Evolutionary conservation across 352 stramenopile genomes (phyloP).

Genomic region (Pythium periplocum): DNA sequence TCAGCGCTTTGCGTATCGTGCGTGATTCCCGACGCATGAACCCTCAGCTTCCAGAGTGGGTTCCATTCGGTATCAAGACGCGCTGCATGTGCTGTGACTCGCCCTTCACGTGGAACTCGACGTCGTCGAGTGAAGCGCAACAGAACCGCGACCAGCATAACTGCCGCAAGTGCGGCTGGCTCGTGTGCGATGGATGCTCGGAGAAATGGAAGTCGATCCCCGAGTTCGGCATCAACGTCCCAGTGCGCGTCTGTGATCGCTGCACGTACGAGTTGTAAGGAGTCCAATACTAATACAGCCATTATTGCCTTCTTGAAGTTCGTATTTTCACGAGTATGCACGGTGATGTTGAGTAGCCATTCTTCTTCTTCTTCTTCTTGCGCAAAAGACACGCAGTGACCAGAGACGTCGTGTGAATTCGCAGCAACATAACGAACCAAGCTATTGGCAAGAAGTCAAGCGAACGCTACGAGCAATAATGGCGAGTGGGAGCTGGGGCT

Average conservation of each 20-base stretch:
- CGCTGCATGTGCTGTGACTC: conserved; percentile 86
- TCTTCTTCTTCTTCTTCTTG: background rate
- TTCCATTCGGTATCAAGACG: conserved; percentile 77
- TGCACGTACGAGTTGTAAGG: conserved; percentile 78
- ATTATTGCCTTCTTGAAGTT: background rate
- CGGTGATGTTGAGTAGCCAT: background rate
- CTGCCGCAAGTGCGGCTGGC: conserved; percentile 71
- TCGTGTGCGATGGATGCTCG: conserved; percentile 84
- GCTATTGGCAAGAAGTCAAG: no score
- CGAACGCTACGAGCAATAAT: background rate
- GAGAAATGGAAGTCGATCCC: conserved; percentile 82
- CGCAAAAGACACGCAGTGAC: conserved; percentile 5
- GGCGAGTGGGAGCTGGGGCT: conserved; percentile 6
- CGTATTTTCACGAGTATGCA: no score
- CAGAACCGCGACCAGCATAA: conserved; percentile 89
- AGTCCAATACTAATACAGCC: background rate
- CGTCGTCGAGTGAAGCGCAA: conserved; percentile 84
- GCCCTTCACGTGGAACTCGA: conserved; percentile 88
- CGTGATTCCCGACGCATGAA: conserved; percentile 60
- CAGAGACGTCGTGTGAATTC: conserved; percentile 2
- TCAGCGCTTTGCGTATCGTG: conserved; percentile 73
- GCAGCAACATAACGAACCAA: no score
- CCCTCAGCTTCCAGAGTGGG: conserved; percentile 55
- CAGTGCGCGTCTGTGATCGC: conserved; percentile 79
- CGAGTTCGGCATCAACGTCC: conserved; percentile 81